Conservation (phyloP, 2,329 filamentous ascomycete species). For the Mycogone perniciosa region DNA sequence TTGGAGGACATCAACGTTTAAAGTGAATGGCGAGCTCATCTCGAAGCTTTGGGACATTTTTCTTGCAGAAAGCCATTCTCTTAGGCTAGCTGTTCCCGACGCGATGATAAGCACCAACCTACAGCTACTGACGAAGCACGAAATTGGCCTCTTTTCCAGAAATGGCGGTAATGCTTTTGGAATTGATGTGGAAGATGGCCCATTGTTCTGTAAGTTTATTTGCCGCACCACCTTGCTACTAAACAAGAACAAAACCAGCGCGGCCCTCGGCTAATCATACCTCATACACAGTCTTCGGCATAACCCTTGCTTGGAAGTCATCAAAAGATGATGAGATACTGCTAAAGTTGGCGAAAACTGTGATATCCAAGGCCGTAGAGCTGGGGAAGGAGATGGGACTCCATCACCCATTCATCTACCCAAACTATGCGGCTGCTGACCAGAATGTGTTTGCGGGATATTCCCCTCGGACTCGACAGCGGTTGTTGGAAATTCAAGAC, state of each 20-base stretch:
- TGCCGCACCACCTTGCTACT: neutral
- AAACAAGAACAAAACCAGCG: neutral
- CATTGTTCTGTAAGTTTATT: conserved; percentile 16
- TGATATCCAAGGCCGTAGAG: conserved; percentile 23
- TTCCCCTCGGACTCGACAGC: conserved; percentile 31
- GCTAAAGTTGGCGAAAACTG: conserved; percentile 18
- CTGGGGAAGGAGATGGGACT: conserved; percentile 26
- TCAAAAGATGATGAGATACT: neutral
- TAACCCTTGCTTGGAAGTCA: too few species aligned
- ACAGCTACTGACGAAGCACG: conserved; percentile 36
- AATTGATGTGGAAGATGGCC: conserved; percentile 19
- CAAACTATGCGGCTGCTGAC: conserved; percentile 39
- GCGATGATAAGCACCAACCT: too few species aligned
- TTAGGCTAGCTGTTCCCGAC: too few species aligned
- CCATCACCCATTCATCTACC: conserved; percentile 28
- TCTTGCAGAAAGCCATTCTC: neutral
- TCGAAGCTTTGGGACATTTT: neutral
- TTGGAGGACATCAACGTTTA: neutral
- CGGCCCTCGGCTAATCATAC: neutral
- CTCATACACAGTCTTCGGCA: too few species aligned
- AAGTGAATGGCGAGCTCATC: neutral
- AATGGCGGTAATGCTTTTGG: conserved; percentile 28
- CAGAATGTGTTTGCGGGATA: conserved; percentile 37
- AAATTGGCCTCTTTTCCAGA: conserved; percentile 29
- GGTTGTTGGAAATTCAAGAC: conserved; percentile 23